Conservation (phyloP, 305 asterid species). For the Salvia sclarea region DNA sequence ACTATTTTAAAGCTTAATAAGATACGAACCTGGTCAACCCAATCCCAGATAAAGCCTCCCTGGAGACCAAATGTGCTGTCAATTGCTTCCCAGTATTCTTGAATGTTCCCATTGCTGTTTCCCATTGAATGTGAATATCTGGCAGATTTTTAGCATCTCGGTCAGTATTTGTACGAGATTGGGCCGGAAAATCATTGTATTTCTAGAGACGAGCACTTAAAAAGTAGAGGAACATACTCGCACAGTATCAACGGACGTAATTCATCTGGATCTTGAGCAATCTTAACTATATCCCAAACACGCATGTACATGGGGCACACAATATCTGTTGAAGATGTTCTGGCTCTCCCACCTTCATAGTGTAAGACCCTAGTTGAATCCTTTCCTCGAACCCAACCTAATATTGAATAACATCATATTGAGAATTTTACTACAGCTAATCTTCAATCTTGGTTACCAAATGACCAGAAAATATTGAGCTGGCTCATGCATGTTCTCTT, state of each 20-base stretch:
- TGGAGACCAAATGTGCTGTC: constrained; percentile 96
- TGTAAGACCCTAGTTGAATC: constrained; percentile 87
- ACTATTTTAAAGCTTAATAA: constrained; percentile 9
- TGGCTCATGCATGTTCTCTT: not conserved
- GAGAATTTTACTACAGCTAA: constrained; percentile 4
- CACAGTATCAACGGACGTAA: constrained; percentile 87
- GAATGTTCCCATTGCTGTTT: constrained; percentile 91
- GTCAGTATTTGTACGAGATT: constrained; percentile 28
- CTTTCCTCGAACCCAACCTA: constrained; percentile 92
- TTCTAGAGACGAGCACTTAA: constrained; percentile 26
- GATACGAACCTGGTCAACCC: constrained; percentile 92
- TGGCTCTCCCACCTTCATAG: constrained; percentile 95
- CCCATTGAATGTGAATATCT: constrained; percentile 99
- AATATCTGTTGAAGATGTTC: constrained; percentile 91
- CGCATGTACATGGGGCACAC: constrained; percentile 99
- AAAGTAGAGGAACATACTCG: constrained; percentile 66
- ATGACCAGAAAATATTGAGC: constrained; percentile 14
- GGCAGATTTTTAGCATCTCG: constrained; percentile 33
- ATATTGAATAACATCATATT: constrained; percentile 23
- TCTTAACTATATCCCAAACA: constrained; percentile 83
- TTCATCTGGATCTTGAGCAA: constrained; percentile 90
- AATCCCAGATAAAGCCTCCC: constrained; percentile 99
- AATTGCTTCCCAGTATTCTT: constrained; percentile 97
- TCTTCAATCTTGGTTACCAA: constrained; percentile 14
- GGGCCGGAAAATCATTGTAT: constrained; percentile 14